A percentile compares a stretch with the other conserved stretches of the same genome.
Conservation (phyloP, 1,139 yeast species). For the Pichia norvegensis region DNA sequence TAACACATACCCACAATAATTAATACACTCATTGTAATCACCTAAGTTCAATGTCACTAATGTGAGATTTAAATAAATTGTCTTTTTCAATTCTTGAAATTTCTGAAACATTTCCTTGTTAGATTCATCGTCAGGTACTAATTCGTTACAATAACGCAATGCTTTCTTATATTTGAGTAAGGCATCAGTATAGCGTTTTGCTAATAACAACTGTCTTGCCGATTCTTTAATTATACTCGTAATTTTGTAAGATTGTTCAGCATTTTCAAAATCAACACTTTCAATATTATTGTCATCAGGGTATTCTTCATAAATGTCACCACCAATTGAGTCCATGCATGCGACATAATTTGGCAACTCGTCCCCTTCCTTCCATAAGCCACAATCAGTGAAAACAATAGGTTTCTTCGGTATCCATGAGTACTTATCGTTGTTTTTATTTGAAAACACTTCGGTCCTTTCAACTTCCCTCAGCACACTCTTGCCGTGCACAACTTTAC, state of each 20-base stretch:
- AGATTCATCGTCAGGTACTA: conserved; percentile 60
- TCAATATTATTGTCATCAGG: conserved; percentile 60
- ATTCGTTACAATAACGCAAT: conserved; percentile 60
- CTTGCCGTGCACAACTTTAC: conserved; percentile 57
- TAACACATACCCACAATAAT: conserved; percentile 47
- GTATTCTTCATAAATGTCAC: conserved; percentile 65
- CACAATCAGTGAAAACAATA: conserved; percentile 54
- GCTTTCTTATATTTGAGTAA: conserved; percentile 56
- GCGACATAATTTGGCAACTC: conserved; percentile 54
- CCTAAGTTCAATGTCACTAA: conserved; percentile 43
- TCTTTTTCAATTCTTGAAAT: conserved; percentile 51
- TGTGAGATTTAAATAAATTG: conserved; percentile 53
- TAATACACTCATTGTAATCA: conserved; percentile 39
- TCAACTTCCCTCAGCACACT: conserved; percentile 64
- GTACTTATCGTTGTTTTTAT: conserved; percentile 29
- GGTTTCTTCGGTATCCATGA: conserved; percentile 33
- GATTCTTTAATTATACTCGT: conserved; percentile 53
- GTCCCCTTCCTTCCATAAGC: conserved; percentile 51
- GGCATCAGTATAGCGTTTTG: conserved; percentile 44
- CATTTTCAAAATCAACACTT: conserved; percentile 46
- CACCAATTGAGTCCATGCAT: conserved; percentile 51
- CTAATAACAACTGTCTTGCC: conserved; percentile 52
- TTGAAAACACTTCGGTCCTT: conserved; percentile 29
- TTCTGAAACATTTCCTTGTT: conserved; percentile 45
- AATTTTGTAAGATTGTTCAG: conserved; percentile 40